Conservation (phyloP, 495 filamentous ascomycete species). For the Penicillium canariense region DNA sequence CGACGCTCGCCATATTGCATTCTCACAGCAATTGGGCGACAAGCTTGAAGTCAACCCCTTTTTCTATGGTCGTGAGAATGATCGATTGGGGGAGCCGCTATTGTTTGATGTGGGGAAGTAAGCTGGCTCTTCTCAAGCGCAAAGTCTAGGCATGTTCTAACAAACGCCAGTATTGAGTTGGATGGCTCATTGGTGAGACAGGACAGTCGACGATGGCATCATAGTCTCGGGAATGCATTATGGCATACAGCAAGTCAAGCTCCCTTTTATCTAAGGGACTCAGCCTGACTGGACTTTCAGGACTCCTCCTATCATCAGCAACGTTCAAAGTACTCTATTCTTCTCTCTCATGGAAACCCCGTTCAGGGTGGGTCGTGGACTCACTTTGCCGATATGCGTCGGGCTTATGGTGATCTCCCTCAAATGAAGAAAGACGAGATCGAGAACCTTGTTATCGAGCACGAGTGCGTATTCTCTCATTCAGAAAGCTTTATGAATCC, state of each 20-base stretch:
- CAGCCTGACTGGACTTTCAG: not conserved
- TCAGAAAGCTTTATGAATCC: not conserved
- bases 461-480: constrained; percentile 14
- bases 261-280: not conserved
- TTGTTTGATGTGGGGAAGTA: constrained; percentile 25
- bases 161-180: constrained; percentile 15
- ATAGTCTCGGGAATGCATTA: constrained; percentile 24
- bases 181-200: constrained; percentile 21
- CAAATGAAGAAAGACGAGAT: constrained; percentile 17
- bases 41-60: constrained; percentile 25
- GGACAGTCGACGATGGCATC: constrained; percentile 21
- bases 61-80: constrained; percentile 24
- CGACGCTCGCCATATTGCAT: constrained; percentile 20
- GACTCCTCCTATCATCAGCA: constrained; percentile 26
- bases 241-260: constrained; percentile 19
- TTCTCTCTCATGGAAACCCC: constrained; percentile 21
- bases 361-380: constrained; percentile 24
- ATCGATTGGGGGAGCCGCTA: constrained; percentile 17
- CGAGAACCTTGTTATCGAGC: constrained; percentile 20
- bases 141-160: not conserved
- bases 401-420: constrained; percentile 16
- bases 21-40: constrained; percentile 20
- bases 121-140: not conserved
- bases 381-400: constrained; percentile 23
- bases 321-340: constrained; percentile 23